Conservation (phyloP, 192 early-diverging fungal species). For the Coemansia aciculifera region DNA sequence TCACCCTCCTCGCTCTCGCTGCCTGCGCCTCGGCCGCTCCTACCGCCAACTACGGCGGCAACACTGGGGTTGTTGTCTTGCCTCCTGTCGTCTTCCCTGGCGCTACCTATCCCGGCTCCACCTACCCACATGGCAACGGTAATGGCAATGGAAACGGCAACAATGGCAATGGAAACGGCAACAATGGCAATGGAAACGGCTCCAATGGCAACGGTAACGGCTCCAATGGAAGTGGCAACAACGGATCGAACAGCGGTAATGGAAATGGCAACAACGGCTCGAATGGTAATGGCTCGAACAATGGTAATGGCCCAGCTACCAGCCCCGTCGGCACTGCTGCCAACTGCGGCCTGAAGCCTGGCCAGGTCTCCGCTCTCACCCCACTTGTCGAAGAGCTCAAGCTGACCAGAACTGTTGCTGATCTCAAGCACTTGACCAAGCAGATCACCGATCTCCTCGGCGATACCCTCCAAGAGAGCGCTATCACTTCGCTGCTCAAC, state of each 20-base stretch:
- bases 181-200: constrained; percentile 9
- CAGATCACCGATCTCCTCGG: constrained; percentile 53
- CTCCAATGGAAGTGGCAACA: constrained; percentile 10
- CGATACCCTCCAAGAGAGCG: constrained; percentile 48
- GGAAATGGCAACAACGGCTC: constrained; percentile 14
- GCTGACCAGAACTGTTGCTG: constrained; percentile 47
- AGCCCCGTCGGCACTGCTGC: constrained; percentile 33
- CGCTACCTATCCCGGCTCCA: constrained; percentile 8
- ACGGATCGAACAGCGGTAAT: background rate
- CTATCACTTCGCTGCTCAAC: constrained; percentile 40
- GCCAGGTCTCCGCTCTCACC: constrained; percentile 42
- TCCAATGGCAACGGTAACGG: constrained; percentile 8
- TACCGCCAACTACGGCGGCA: constrained; percentile 27
- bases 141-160: constrained; percentile 15
- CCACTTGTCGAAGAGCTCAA: constrained; percentile 50
- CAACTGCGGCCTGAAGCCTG: constrained; percentile 41
- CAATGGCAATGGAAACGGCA: constrained; percentile 13
- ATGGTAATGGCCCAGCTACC: constrained; percentile 15
- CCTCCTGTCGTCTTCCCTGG: constrained; percentile 16
- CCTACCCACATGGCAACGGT: constrained; percentile 26
- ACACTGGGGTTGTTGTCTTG: constrained; percentile 27
- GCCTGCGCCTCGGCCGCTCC: constrained; percentile 38
- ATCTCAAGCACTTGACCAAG: constrained; percentile 50
- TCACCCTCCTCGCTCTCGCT: constrained; percentile 29
- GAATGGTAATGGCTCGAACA: constrained; percentile 18